Base-by-base conservation (phyloP, 441 rosid genomes). In the Oxalis stricta region DNA sequence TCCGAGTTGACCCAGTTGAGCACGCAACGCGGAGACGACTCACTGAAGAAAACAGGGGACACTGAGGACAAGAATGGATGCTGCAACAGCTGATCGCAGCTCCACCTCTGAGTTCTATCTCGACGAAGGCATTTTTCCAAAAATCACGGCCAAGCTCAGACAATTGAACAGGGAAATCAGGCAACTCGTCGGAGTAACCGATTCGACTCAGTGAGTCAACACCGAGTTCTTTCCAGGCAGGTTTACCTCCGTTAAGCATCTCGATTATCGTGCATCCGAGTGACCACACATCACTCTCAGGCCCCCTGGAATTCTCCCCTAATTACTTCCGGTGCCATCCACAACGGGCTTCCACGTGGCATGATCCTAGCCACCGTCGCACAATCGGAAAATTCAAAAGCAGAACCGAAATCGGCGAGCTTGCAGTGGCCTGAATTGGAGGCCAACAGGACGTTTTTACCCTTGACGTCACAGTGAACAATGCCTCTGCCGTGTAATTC, bases 291-390 rank as follows among this genome's bases (percentile, higher is more conserved):
- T 84, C 95, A 21, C 95, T 80, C 46, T 73, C 72, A 34, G 84
- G 77, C 2, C 91, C n/a, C 84, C 65, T 73, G 95, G n/a, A 17
- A 63, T 56, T 77, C 84, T 1, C 79, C 43, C 20, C 82, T 67
- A 20, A 80, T 40, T 43, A 76, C 95, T 71, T 84, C 95, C 55
- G 95, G 95, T 12, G 95, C 95, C 91, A 84, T 84, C 91, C 84
- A 84, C 11, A 84, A 62, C 10, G 95, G 91, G 8, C 84, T 84
- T 47, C 95, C 95, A 18, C 84, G 84, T 32, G 81, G 84, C 53
- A 24, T 12, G 6, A 54, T 32, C 17, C n/a, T 13, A 5, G 21
- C 42, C 18, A 23, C 42, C 1, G 30, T 2, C 3, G 8, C 30
- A 2, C 52, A 2, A 28, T 35, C 34, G 5, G 22, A 16, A 11